Evolutionary conservation across 176 grass and related monocot species (phyloP), one percentile per base, ranked within the genome.

Genomic region (Musa itinerans): DNA sequence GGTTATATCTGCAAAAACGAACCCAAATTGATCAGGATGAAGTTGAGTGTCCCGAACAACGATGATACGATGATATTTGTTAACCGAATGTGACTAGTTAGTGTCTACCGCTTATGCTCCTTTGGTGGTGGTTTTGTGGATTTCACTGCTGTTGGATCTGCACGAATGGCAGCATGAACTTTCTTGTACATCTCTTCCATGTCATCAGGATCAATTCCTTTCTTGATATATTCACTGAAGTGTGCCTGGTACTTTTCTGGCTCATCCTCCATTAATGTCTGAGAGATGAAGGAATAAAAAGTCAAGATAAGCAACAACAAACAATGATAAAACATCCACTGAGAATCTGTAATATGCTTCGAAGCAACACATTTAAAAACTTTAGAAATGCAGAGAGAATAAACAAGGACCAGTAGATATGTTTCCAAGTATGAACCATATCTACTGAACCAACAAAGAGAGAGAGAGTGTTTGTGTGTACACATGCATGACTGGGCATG

Each of bases 121-220:
- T 62, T 62, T 3, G 57, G 57, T 19, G 57, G 17, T 62, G 15
- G 17, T 62, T 62, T 62, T 15, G 16, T 21, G 20, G 57, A 62
- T 62, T 62, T 62, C 5, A 21, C 57, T 62, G 12, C 57, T 7
- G 57, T 19, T 0, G 57, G 57, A n/a, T 62, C 57, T 19, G 57
- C 57, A 17, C 57, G 57, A 62, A 62, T 62, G 57, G 17, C 85
- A 50, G 91, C 91, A 82, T 94, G 91, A 1, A 94, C 91, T 50
- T 88, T 90, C 85, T 94, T 94, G 85, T 94, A 94, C 8, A 90
- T 48, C 51, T 74, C 72, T 54, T 95, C 91, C 75, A 90, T 86
- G 23, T 62, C 77, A 72, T 95, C 91, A 75, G 88, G 84, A 0
- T 81, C 69, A 59, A 95, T 65, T 14, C 88, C 92, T 72, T 34